Conservation (phyloP, 305 asterid species). For the Petunia hybrid region DNA sequence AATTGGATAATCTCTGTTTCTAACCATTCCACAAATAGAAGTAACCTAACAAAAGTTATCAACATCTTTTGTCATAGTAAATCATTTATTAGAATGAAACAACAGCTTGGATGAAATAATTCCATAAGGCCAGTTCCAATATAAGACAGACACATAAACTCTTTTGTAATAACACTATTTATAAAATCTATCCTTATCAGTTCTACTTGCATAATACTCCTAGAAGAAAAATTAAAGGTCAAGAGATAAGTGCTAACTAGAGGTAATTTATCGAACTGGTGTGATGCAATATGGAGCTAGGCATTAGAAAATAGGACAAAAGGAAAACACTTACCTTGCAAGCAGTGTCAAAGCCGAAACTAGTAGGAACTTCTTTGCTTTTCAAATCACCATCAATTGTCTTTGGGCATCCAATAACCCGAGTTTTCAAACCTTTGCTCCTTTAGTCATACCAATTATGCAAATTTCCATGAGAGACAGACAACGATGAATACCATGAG, state of each 20-base stretch:
- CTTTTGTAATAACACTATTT: background rate
- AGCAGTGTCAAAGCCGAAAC: slow-evolving; percentile 98
- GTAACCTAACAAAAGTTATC: background rate
- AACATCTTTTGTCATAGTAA: background rate
- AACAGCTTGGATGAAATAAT: slow-evolving; percentile 1
- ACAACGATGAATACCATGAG: background rate
- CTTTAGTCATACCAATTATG: slow-evolving; percentile 30
- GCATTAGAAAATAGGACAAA: slow-evolving; percentile 10
- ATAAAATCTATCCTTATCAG: background rate
- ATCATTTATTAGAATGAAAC: background rate
- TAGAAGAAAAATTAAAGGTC: slow-evolving; percentile 1
- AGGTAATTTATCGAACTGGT: background rate
- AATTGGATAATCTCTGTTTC: background rate
- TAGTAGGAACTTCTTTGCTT: slow-evolving; percentile 88
- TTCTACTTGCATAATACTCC: background rate
- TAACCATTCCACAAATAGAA: background rate
- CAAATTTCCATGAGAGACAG: background rate
- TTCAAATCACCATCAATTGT: slow-evolving; percentile 87
- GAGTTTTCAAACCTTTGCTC: slow-evolving; percentile 51
- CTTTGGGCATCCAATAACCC: slow-evolving; percentile 61
- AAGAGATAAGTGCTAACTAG: slow-evolving; percentile 29
- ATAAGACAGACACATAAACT: background rate
- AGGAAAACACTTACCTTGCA: slow-evolving; percentile 75
- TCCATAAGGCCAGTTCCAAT: background rate
- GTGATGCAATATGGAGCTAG: slow-evolving; percentile 6